Percentiles rank a stretch among this genome's conserved stretches.
Conservation (phyloP, 2,329 filamentous ascomycete species). For the Fusarium sp. region DNA sequence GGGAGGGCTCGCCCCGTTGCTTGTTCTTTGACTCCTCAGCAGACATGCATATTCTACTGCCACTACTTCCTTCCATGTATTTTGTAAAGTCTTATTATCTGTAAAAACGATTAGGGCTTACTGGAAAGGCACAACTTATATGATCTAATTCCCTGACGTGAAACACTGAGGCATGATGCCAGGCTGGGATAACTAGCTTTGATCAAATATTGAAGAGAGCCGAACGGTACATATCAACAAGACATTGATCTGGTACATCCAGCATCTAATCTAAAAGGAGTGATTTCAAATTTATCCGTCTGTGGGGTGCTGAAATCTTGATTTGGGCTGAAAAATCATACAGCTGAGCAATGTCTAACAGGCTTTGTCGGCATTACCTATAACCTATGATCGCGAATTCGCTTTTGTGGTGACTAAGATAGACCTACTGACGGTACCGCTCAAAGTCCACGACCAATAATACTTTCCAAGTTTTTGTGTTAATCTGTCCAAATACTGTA, state of each 20-base stretch:
- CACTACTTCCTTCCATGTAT: not conserved
- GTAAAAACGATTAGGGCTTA: not conserved
- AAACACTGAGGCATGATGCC: not conserved
- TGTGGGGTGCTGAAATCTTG: not conserved
- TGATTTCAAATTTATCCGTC: too few relatives aligned
- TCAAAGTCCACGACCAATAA: not conserved
- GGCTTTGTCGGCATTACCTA: not conserved
- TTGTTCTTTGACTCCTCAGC: not conserved
- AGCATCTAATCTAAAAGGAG: not conserved
- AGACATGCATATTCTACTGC: not conserved
- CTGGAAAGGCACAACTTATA: not conserved
- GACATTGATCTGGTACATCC: not conserved
- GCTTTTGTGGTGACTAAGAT: not conserved
- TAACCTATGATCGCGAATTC: not conserved
- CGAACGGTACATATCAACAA: not conserved
- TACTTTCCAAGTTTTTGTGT: not conserved
- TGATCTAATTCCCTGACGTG: not conserved
- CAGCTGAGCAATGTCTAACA: not conserved
- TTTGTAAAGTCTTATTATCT: too few relatives aligned
- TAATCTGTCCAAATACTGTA: not conserved
- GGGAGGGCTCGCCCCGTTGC: too few relatives aligned
- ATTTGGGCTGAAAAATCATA: too few relatives aligned
- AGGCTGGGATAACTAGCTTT: not conserved
- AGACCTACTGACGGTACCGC: not conserved
- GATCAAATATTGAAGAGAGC: not conserved